Conservation (phyloP, 768 basidiomycete genomes). For the Xerocomellus intermedius region DNA sequence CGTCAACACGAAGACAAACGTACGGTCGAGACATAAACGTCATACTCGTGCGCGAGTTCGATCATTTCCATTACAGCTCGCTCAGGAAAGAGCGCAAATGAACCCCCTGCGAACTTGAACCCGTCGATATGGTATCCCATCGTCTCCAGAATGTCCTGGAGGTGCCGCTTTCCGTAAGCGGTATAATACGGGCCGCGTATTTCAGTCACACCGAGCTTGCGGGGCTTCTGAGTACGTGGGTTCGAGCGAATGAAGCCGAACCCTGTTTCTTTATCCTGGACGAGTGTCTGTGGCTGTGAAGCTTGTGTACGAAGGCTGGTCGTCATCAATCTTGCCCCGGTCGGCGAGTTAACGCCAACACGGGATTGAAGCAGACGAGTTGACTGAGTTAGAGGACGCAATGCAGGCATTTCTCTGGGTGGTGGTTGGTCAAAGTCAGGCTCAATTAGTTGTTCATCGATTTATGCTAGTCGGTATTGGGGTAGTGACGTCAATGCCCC, state of each 20-base stretch:
- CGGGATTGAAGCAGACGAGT: background rate
- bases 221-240: constrained; percentile 36
- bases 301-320: background rate
- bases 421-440: background rate
- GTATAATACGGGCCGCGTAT: constrained; percentile 46
- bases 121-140: constrained; percentile 46
- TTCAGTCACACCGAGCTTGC: constrained; percentile 40
- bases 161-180: constrained; percentile 41
- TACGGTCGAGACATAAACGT: constrained; percentile 42
- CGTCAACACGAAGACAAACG: constrained; percentile 12
- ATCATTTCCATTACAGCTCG: constrained; percentile 38
- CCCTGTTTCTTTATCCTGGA: constrained; percentile 11
- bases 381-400: background rate
- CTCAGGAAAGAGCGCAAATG: constrained; percentile 43
- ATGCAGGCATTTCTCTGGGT: background rate
- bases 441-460: background rate
- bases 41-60: constrained; percentile 40
- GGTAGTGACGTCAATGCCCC: constrained; percentile 5
- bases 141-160: constrained; percentile 40
- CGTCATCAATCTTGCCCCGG: background rate
- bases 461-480: background rate
- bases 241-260: constrained; percentile 19
- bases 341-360: background rate
- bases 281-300: constrained; percentile 1
- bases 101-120: constrained; percentile 45